phyloP scores from a whole-genome alignment of 2,329 filamentous ascomycete species.

The Achaetomium macrosporum region DNA sequence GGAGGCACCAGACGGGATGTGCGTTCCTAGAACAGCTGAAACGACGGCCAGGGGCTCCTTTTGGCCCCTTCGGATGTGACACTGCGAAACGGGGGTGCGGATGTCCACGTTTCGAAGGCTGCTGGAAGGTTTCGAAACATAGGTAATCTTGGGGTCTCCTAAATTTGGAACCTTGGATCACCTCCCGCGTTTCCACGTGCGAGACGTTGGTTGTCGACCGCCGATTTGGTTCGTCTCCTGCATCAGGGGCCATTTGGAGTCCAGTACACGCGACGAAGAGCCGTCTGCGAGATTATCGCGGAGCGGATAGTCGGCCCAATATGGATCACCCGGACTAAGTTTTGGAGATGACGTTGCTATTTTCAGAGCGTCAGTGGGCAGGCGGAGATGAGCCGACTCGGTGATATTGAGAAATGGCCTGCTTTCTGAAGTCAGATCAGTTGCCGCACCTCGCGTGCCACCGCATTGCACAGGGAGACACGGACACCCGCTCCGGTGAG shows the following conservation, averaged over 20 bases:
- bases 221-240: background rate
- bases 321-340: background rate
- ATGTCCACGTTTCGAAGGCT: conserved; percentile 17
- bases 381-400: background rate
- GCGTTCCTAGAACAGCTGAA: background rate
- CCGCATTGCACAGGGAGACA: conserved; percentile 72
- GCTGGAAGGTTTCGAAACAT: conserved; percentile 17
- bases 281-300: background rate
- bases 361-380: background rate
- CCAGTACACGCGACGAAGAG: background rate
- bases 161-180: conserved; percentile 17
- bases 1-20: too few relatives aligned
- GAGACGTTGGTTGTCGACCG: background rate
- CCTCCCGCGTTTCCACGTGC: conserved; percentile 15
- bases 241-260: background rate
- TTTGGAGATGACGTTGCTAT: conserved; percentile 12
- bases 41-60: background rate
- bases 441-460: conserved; percentile 47
- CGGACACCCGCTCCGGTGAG: conserved; percentile 75
- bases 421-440: conserved; percentile 28
- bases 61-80: background rate
- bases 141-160: conserved; percentile 6
- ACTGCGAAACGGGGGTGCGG: background rate
- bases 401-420: background rate
- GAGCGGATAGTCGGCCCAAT: background rate